Conservation (phyloP, 2,329 filamentous ascomycete species). For the Fusarium nygamai region DNA sequence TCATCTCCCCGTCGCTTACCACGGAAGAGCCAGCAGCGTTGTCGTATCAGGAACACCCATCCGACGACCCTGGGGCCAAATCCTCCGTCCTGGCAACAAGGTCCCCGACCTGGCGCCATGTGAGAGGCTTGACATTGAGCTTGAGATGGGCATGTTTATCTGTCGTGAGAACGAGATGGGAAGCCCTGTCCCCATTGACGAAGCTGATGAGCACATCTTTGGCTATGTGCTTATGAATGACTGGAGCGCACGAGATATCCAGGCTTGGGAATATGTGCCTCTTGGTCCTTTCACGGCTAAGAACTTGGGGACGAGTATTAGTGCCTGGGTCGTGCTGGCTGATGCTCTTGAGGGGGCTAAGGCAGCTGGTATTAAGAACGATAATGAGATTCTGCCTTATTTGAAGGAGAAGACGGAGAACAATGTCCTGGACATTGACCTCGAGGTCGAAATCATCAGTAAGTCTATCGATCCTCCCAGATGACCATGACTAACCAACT, state of each 20-base stretch:
- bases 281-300: slow-evolving; percentile 72
- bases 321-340: slow-evolving; percentile 69
- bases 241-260: slow-evolving; percentile 71
- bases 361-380: slow-evolving; percentile 45
- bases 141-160: slow-evolving; percentile 82
- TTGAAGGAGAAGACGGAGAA: slow-evolving; percentile 65
- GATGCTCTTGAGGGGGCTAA: slow-evolving; percentile 60
- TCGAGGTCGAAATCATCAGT: slow-evolving; percentile 54
- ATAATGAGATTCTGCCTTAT: slow-evolving; percentile 49
- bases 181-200: slow-evolving; percentile 69
- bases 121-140: slow-evolving; percentile 75
- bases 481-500: neutral
- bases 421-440: slow-evolving; percentile 50
- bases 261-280: slow-evolving; percentile 69
- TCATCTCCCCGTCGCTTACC: slow-evolving; percentile 83
- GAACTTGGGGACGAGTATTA: slow-evolving; percentile 68
- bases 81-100: slow-evolving; percentile 59
- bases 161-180: slow-evolving; percentile 73
- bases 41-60: slow-evolving; percentile 80
- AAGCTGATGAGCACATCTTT: slow-evolving; percentile 78
- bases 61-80: slow-evolving; percentile 77
- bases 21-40: slow-evolving; percentile 80
- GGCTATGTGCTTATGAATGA: slow-evolving; percentile 74
- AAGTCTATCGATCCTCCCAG: neutral
- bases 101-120: slow-evolving; percentile 67